Base-by-base conservation (phyloP, 176 grass and related monocot species). In the Oryza glumipatula region DNA sequence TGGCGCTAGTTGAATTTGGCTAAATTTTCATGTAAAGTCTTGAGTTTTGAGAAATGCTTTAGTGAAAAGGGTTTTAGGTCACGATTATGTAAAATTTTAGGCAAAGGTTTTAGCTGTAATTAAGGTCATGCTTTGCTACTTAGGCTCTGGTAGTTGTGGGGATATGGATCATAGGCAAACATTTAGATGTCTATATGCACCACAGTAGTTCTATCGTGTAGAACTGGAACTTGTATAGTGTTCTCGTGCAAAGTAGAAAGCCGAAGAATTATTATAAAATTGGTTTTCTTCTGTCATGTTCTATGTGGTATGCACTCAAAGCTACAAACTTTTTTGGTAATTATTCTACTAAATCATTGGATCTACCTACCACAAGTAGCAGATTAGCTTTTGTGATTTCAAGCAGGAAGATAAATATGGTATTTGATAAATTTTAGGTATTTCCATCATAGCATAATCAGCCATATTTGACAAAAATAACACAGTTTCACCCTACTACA, bases 361-460 rank as follows among this genome's bases (percentile, higher is more conserved):
- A 80, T n/a, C 21, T 60, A 33, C 49, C 77, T 32, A 73, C 67
- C 16, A 39, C 52, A 67, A 65, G 1, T 74, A 67, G 32, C 6
- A 43, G 44, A 68, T 80, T 80, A 80, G 58, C 30, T 52, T 72
- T 48, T 41, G 1, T 46, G 17, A 72, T 22, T 49, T 12, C 24
- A 79, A 72, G 11, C 12, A 72, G 7, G 24, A 38, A 49, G 26
- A 48, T 64, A 15, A 64, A 63, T 72, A 15, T 3, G 22, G 28
- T 65, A 80, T 73, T 64, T 78, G 43, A 44, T 80, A 74, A 80
- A 19, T 84, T 68, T 77, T 69, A 51, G 47, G 44, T n/a, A 16
- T 38, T 39, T 9, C 28, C 15, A 11, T 43, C 77, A 54, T 86
- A 32, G 3, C 17, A 0, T 72, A 86, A 73, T 30, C 46, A 68